Conservation (phyloP, 495 filamentous ascomycete genomes). For the Hypoxylon perforatum region DNA sequence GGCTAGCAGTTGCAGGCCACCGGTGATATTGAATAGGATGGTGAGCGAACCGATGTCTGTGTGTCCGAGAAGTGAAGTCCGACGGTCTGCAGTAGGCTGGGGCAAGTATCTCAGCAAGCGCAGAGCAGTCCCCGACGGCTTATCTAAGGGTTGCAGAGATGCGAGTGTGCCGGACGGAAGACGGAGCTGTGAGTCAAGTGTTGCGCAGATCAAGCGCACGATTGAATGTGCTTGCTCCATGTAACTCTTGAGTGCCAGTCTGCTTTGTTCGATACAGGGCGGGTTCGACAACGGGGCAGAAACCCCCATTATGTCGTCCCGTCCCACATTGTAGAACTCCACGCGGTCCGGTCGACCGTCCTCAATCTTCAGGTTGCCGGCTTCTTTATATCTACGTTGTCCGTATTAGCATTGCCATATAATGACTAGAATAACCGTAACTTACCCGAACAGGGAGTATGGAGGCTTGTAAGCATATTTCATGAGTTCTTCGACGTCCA, state of each 20-base stretch:
- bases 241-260: conserved; percentile 54
- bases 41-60: conserved; percentile 54
- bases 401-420: conserved; percentile 9
- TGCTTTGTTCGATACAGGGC: conserved; percentile 54
- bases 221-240: conserved; percentile 58
- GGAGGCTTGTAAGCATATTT: conserved; percentile 58
- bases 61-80: conserved; percentile 28
- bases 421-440: background rate
- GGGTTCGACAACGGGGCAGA: conserved; percentile 52
- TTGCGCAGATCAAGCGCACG: conserved; percentile 55
- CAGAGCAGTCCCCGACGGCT: conserved; percentile 63
- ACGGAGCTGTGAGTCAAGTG: conserved; percentile 59
- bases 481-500: conserved; percentile 60
- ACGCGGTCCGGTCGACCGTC: conserved; percentile 65
- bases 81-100: conserved; percentile 32
- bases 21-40: conserved; percentile 65
- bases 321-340: conserved; percentile 68
- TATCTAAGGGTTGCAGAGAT: conserved; percentile 57
- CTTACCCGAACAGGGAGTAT: conserved; percentile 20
- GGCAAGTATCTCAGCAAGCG: conserved; percentile 50
- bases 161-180: conserved; percentile 58
- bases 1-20: conserved; percentile 62
- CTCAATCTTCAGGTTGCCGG: conserved; percentile 56
- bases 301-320: conserved; percentile 62
- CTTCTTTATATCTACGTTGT: conserved; percentile 65